Conservation (phyloP, 2,329 filamentous ascomycete species). For the Talaromyces rugulosus region DNA sequence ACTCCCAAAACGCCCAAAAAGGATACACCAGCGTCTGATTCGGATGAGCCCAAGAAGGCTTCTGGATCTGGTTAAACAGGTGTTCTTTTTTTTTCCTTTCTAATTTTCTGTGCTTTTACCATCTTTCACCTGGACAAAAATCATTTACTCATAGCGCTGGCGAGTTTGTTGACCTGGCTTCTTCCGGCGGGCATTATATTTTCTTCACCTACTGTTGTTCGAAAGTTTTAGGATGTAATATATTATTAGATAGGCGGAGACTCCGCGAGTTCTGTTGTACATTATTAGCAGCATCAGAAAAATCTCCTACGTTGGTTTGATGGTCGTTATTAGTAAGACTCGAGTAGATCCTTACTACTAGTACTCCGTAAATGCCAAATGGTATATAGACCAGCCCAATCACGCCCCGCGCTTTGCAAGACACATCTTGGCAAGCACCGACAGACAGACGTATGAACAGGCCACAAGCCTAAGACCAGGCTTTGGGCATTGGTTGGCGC, state of each 20-base stretch:
- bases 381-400: not conserved
- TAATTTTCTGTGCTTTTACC: slow-evolving; percentile 1
- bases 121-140: slow-evolving; percentile 10
- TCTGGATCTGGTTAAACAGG: slow-evolving; percentile 31
- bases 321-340: not conserved
- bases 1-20: slow-evolving; percentile 18
- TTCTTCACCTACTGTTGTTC: not conserved
- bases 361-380: no score
- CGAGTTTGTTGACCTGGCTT: slow-evolving; percentile 14
- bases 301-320: not conserved
- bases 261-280: not conserved
- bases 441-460: not conserved
- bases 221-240: not conserved
- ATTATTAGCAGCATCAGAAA: not conserved
- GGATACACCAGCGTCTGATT: slow-evolving; percentile 14
- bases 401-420: not conserved
- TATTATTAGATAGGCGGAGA: not conserved
- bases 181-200: slow-evolving; percentile 2
- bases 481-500: not conserved
- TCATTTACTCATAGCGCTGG: slow-evolving; percentile 20
- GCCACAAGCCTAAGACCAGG: not conserved
- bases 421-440: not conserved
- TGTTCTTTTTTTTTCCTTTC: not conserved
- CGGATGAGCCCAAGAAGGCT: slow-evolving; percentile 36
- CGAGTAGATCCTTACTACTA: no score